Base-by-base conservation (phyloP, 2,329 filamentous ascomycete species). In the Epichloe sibirici region DNA sequence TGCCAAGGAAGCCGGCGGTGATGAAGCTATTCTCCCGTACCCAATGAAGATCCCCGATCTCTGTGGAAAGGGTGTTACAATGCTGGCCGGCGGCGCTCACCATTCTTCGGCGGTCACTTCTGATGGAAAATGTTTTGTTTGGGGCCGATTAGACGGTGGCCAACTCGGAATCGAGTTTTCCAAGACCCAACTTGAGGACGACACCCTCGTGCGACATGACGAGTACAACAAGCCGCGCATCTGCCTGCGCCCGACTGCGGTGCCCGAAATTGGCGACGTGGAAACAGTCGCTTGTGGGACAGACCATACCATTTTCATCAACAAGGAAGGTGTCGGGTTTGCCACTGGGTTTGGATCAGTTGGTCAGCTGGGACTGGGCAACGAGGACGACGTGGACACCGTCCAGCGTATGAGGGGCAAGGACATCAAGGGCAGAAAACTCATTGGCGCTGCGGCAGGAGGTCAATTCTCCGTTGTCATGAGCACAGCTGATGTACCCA, bases 331-430 rank as follows among this genome's bases (percentile, higher is more conserved):
- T 56, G 81, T 82, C 61, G 85, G 82, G 13, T 90, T 82, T 69
- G 81, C 81, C 2, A 93, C 87, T 86, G 88, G 88, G 9, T 91
- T 93, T 72, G 86, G 81, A 4, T 81, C 79, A 54, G 88, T 84
- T 62, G 90, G 88, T 65, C 86, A 90, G 69, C 90, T 86, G 5
- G 88, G 88, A 6, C 83, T 83, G 57, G 86, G 86, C 40, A 83
- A 78, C 1, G 81, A 81, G n/a, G 87, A 93, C 48, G 89, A 95
- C 60, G 78, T 95, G 34, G 77, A 85, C 59, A 75, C 79, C 25
- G 88, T 90, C 0, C 93, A 86, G 0, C 62, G 84, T 48, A 87
- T 96, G 52, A 86, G 94, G 62, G 95, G 95, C 71, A 86, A 83
- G 12, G 90, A 89, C 43, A 79, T 93, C 31, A 78, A 82, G 34